These are phyloP conservation scores for Hanseniaspora osmophila DNA, from an alignment of 805 yeast species.

Conservation along the genomic window DNA sequence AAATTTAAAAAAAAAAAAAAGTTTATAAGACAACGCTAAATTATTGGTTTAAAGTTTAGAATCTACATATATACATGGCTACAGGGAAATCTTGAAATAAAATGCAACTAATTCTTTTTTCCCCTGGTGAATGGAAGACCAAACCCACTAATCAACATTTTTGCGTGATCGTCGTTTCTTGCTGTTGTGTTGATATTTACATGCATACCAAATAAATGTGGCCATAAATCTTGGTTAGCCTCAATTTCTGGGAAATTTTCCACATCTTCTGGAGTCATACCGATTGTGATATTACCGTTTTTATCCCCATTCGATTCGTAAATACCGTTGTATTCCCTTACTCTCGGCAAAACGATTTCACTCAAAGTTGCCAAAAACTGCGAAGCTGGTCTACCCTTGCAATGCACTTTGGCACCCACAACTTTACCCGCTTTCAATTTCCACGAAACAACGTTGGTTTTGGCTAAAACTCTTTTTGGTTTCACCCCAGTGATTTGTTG, in stretches of 20 bases:
- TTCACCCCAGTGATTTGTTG: conserved; percentile 92
- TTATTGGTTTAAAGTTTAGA: neutral
- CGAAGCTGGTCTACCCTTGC: conserved; percentile 68
- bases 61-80: neutral
- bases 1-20: too few relatives aligned
- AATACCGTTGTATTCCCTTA: conserved; percentile 75
- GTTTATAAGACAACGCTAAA: too few relatives aligned
- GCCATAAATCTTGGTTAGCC: conserved; percentile 79
- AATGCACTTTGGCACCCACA: conserved; percentile 76
- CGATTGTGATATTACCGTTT: conserved; percentile 76
- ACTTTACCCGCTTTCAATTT: conserved; percentile 73
- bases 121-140: conserved; percentile 52
- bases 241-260: conserved; percentile 88
- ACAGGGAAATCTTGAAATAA: neutral
- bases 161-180: conserved; percentile 79
- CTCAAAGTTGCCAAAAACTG: conserved; percentile 79
- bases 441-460: conserved; percentile 74
- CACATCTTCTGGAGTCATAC: conserved; percentile 63
- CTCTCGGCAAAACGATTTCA: conserved; percentile 85
- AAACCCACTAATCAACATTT: conserved; percentile 64
- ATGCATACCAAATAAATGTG: conserved; percentile 73
- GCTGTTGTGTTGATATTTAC: conserved; percentile 78
- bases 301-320: conserved; percentile 67
- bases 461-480: conserved; percentile 59
- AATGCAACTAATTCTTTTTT: neutral